Conservation (phyloP, 116 monocot genomes). For the Trichopus zeylanicus region DNA sequence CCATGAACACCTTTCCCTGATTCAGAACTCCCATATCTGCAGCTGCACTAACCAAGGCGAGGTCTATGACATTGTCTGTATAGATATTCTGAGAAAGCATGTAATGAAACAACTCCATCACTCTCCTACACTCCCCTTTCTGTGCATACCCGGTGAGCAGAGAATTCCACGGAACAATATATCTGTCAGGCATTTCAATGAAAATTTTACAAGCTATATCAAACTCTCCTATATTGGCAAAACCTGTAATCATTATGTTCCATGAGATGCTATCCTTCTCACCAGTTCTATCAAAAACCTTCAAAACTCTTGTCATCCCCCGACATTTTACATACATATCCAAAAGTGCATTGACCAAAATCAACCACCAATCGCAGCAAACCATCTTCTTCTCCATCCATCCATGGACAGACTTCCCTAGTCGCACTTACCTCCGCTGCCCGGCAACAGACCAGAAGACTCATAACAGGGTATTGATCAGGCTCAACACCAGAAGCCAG, state of each 20-base stretch:
- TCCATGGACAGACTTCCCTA: constrained; percentile 47
- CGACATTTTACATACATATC: constrained; percentile 59
- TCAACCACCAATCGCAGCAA: constrained; percentile 10
- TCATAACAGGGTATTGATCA: constrained; percentile 40
- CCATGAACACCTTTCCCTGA: constrained; percentile 47
- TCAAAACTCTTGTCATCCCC: constrained; percentile 26
- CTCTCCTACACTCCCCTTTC: constrained; percentile 15
- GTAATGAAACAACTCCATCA: constrained; percentile 17
- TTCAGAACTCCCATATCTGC: constrained; percentile 32
- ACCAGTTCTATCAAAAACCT: constrained; percentile 26
- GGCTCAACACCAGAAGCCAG: constrained; percentile 19
- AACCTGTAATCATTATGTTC: constrained; percentile 61
- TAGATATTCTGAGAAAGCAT: constrained; percentile 27
- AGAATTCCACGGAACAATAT: constrained; percentile 63
- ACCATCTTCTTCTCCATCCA: constrained; percentile 24
- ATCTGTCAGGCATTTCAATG: constrained; percentile 28
- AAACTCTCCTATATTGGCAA: constrained; percentile 29
- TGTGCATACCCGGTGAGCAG: constrained; percentile 41
- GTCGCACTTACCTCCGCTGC: constrained; percentile 9
- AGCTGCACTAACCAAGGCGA: constrained; percentile 25
- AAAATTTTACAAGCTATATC: constrained; percentile 32
- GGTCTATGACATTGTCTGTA: constrained; percentile 41
- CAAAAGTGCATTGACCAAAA: constrained; percentile 52
- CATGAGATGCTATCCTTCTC: constrained; percentile 45
- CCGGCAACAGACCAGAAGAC: constrained; percentile 44